A percentile compares a stretch with the other conserved stretches of the same genome.
These are phyloP conservation scores for Fraxinus pennsylvanica DNA, from an alignment of 257 asterid species.

Conservation along the genomic window DNA sequence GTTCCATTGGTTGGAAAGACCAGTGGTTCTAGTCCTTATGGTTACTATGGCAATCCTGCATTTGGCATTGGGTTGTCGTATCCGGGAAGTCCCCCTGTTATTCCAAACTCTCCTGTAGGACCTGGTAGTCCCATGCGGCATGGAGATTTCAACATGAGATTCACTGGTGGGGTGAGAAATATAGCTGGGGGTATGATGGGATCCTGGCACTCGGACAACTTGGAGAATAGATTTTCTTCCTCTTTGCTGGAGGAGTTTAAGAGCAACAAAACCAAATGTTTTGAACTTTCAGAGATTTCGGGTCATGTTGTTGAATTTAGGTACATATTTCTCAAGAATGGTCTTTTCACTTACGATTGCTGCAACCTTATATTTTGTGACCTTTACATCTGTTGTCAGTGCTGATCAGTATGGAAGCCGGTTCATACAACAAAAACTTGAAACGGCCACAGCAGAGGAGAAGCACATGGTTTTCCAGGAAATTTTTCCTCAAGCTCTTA, in stretches of 20 bases:
- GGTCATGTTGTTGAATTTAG: slow-evolving; percentile 96
- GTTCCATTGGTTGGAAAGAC: slow-evolving; percentile 51
- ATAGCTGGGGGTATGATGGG: slow-evolving; percentile 69
- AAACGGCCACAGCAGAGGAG: slow-evolving; percentile 87
- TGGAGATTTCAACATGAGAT: slow-evolving; percentile 65
- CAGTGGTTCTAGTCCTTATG: slow-evolving; percentile 65
- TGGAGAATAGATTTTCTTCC: slow-evolving; percentile 65
- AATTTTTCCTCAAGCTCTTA: slow-evolving; percentile 83
- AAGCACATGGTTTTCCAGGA: slow-evolving; percentile 89
- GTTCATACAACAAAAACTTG: slow-evolving; percentile 93
- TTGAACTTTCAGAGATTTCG: slow-evolving; percentile 83
- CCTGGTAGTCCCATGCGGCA: slow-evolving; percentile 86
- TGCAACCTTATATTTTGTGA: slow-evolving; percentile 25
- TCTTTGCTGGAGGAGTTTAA: slow-evolving; percentile 92
- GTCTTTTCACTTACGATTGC: neutral
- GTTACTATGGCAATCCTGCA: slow-evolving; percentile 68
- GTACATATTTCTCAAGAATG: slow-evolving; percentile 33
- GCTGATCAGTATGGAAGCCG: slow-evolving; percentile 98
- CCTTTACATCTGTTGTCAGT: slow-evolving; percentile 36
- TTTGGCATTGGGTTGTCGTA: slow-evolving; percentile 71
- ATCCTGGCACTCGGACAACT: slow-evolving; percentile 76
- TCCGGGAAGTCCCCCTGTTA: slow-evolving; percentile 81
- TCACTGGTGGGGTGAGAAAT: slow-evolving; percentile 68
- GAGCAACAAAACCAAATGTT: slow-evolving; percentile 81
- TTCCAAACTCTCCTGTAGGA: slow-evolving; percentile 64